Conservation (phyloP, 331 rosid species). For the Phaseolus coccineus region DNA sequence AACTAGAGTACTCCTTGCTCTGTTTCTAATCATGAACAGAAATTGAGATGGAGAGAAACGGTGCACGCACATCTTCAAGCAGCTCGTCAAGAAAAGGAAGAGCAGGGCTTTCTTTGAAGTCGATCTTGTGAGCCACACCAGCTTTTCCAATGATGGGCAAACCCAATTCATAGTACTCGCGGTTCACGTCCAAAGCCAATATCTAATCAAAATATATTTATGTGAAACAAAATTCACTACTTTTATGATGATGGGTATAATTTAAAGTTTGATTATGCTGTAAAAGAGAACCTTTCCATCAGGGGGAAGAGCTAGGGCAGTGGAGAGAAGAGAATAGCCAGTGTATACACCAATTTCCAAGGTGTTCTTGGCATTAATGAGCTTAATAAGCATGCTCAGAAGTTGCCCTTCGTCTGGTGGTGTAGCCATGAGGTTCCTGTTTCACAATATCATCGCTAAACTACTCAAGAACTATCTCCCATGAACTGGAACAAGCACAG, state of each 20-base stretch:
- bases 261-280: background rate
- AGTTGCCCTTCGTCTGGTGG: slow-evolving; percentile 53
- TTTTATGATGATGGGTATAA: background rate
- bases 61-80: slow-evolving; percentile 43
- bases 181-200: slow-evolving; percentile 52
- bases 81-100: slow-evolving; percentile 49
- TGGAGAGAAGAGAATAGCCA: slow-evolving; percentile 53
- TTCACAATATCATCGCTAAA: background rate
- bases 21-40: too few species aligned
- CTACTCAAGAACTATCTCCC: too few species aligned
- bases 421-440: slow-evolving; percentile 47
- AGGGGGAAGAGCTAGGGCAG: slow-evolving; percentile 55
- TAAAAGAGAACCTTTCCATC: slow-evolving; percentile 49
- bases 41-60: background rate
- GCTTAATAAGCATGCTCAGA: slow-evolving; percentile 46
- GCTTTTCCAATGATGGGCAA: slow-evolving; percentile 51
- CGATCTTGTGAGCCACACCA: slow-evolving; percentile 51
- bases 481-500: too few species aligned
- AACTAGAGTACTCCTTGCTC: too few species aligned
- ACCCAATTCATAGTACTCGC: slow-evolving; percentile 50
- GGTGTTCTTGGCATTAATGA: slow-evolving; percentile 51
- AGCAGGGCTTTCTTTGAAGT: slow-evolving; percentile 55
- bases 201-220: slow-evolving; percentile 31
- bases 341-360: slow-evolving; percentile 57
- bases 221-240: background rate